A percentile compares a stretch with the other conserved stretches of the same genome.
Conservation (phyloP, 1,284 basidiomycete genomes). For the Melampsora americana region DNA sequence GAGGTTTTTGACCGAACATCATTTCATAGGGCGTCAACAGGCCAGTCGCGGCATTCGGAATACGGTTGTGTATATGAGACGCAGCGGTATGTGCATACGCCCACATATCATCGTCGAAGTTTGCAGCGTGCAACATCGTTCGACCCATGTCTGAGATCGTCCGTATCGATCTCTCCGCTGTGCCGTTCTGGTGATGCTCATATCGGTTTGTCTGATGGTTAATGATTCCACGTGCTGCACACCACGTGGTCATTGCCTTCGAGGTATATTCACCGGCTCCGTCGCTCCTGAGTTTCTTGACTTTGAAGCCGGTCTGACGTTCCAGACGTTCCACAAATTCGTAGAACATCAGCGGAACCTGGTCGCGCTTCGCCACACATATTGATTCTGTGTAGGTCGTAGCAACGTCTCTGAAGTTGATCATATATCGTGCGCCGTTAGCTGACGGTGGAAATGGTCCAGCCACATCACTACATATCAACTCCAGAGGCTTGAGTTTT, state of each 20-base stretch:
- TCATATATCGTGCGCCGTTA: not conserved
- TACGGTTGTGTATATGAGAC: not conserved
- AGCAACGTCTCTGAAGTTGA: not conserved
- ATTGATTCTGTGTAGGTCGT: not conserved
- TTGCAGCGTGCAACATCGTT: not conserved
- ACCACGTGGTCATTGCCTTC: not conserved
- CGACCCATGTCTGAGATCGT: slow-evolving; percentile 19
- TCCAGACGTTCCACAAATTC: not conserved
- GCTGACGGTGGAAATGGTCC: too few relatives aligned
- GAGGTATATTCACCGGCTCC: not conserved
- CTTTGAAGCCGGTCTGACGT: not conserved
- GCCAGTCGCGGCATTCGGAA: slow-evolving; percentile 7
- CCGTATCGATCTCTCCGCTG: not conserved
- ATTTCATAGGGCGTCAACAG: slow-evolving; percentile 1
- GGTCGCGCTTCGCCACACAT: not conserved
- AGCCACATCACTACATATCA: slow-evolving; percentile 3
- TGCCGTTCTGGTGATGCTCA: not conserved
- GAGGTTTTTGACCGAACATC: not conserved
- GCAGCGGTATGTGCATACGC: slow-evolving; percentile 5
- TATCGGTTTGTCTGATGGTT: not conserved
- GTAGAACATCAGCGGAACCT: not conserved
- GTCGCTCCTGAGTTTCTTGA: not conserved
- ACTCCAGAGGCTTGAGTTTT: not conserved
- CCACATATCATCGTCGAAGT: slow-evolving; percentile 7
- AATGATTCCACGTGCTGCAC: not conserved